Percentiles rank a stretch among this genome's conserved stretches.
These are phyloP conservation scores for Phylloporus sp. DNA, from an alignment of 768 basidiomycete species.

Conservation along the genomic window DNA sequence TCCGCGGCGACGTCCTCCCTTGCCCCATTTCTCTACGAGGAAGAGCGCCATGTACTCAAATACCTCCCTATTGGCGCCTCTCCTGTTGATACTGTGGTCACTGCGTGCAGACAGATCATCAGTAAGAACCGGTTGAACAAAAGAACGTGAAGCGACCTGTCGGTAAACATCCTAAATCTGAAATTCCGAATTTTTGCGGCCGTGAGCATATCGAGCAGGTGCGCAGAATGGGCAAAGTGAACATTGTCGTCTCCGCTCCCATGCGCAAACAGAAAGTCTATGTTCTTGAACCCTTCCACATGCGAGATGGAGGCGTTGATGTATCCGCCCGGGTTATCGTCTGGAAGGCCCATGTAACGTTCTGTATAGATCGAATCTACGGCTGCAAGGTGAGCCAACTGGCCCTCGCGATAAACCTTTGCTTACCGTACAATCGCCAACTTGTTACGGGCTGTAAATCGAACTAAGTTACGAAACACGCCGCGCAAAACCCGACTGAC, in stretches of 20 bases:
- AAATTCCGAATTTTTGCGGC: slow-evolving; percentile 64
- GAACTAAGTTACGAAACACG: slow-evolving; percentile 7
- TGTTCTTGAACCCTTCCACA: slow-evolving; percentile 78
- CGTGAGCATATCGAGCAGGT: slow-evolving; percentile 91
- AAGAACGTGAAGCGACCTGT: slow-evolving; percentile 56
- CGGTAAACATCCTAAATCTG: slow-evolving; percentile 94
- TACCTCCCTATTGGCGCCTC: slow-evolving; percentile 80
- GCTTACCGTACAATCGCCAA: slow-evolving; percentile 74
- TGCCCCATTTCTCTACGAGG: slow-evolving; percentile 91
- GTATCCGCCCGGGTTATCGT: slow-evolving; percentile 81
- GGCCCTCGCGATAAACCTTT: background rate
- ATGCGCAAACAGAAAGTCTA: slow-evolving; percentile 82
- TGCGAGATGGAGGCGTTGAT: slow-evolving; percentile 81
- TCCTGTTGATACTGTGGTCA: slow-evolving; percentile 68
- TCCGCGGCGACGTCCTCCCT: slow-evolving; percentile 60
- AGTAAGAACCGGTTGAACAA: background rate
- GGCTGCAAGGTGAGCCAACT: slow-evolving; percentile 1
- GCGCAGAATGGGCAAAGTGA: slow-evolving; percentile 88
- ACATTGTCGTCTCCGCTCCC: slow-evolving; percentile 98
- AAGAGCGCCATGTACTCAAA: slow-evolving; percentile 84
- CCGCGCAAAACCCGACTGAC: slow-evolving; percentile 40
- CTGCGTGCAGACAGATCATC: slow-evolving; percentile 35
- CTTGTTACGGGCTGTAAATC: slow-evolving; percentile 71
- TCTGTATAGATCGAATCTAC: slow-evolving; percentile 95
- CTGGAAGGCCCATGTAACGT: slow-evolving; percentile 88